Evolutionary conservation across 768 basidiomycete genomes (phyloP).

Genomic region (Suillus subluteus): DNA sequence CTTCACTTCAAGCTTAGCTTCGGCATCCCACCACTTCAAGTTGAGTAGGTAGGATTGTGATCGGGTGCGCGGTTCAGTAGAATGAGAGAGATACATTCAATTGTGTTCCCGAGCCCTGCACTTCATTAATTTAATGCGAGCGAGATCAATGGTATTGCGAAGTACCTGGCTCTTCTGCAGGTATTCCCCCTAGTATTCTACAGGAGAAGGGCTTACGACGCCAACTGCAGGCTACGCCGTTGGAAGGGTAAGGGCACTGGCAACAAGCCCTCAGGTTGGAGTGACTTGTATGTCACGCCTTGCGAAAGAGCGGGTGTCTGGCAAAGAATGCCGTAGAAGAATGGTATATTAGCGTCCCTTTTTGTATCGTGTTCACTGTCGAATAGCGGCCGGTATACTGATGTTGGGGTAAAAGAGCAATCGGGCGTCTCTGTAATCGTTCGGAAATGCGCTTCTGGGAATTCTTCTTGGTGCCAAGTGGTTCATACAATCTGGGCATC

Average conservation of each 20-base stretch:
- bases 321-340: constrained; percentile 69
- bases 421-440: constrained; percentile 59
- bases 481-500: constrained; percentile 41
- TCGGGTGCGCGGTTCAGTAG: constrained; percentile 70
- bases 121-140: constrained; percentile 19
- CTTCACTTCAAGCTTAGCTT: constrained; percentile 59
- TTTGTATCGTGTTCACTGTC: constrained; percentile 21
- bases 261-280: constrained; percentile 68
- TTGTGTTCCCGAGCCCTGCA: constrained; percentile 70
- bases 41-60: constrained; percentile 38
- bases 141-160: neutral
- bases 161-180: constrained; percentile 87
- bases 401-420: constrained; percentile 33
- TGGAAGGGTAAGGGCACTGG: constrained; percentile 86
- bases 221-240: constrained; percentile 69
- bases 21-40: constrained; percentile 59
- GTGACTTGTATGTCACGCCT: constrained; percentile 39
- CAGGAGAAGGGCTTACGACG: constrained; percentile 37
- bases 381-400: constrained; percentile 15
- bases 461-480: constrained; percentile 27
- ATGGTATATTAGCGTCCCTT: constrained; percentile 60
- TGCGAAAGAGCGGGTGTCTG: constrained; percentile 61
- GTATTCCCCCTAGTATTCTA: constrained; percentile 63
- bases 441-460: constrained; percentile 39
- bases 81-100: constrained; percentile 83